phyloP scores from a whole-genome alignment of 2,329 filamentous ascomycete genomes.

The Xylariaceae sp. region DNA sequence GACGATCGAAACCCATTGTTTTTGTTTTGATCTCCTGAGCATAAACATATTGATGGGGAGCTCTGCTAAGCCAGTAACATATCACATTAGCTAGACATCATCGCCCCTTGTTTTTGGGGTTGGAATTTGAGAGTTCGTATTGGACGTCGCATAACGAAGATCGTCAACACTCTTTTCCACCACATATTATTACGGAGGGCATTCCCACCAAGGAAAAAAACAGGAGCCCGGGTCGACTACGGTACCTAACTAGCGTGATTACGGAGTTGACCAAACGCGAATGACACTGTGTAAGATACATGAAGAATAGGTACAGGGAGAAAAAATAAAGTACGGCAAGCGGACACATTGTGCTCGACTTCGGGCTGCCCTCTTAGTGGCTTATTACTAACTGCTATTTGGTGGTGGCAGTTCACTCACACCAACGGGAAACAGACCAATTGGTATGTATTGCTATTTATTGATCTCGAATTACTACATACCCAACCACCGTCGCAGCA shows the following conservation, averaged over 20 bases:
- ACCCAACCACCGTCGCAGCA: no score
- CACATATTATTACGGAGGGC: background rate
- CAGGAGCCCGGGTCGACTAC: background rate
- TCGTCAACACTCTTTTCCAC: background rate
- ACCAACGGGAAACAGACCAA: no score
- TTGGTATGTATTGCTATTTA: no score
- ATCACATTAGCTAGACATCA: background rate
- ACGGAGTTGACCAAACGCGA: no score
- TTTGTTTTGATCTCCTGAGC: slow-evolving; percentile 4
- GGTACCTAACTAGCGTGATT: no score
- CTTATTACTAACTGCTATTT: background rate
- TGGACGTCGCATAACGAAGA: background rate
- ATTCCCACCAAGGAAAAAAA: background rate
- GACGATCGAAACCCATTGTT: slow-evolving; percentile 16
- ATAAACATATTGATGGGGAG: background rate
- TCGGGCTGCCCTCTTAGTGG: background rate
- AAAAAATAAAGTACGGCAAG: no score
- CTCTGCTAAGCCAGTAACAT: background rate
- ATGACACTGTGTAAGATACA: background rate
- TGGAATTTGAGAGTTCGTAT: background rate
- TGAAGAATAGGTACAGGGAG: background rate
- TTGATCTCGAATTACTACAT: no score
- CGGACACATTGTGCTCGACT: background rate
- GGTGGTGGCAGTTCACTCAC: background rate
- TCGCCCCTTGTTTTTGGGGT: background rate